Evolutionary conservation across 1,139 yeast species (phyloP).

Genomic region (Hanseniaspora gamundiae): DNA sequence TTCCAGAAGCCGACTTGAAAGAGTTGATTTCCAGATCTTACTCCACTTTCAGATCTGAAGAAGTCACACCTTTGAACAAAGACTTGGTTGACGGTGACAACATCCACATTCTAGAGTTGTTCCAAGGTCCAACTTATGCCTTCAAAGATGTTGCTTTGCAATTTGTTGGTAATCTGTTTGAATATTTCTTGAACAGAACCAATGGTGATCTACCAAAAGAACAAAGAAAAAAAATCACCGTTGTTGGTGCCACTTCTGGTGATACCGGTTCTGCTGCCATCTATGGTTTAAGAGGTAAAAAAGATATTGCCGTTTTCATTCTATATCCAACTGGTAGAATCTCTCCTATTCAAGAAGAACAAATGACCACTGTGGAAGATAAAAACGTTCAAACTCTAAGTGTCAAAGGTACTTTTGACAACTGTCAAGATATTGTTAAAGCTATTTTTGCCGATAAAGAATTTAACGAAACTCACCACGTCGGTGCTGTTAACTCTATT

Average conservation of each 20-base stretch:
- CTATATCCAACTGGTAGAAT: conserved; percentile 95
- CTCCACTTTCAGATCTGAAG: conserved; percentile 75
- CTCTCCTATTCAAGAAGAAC: conserved; percentile 95
- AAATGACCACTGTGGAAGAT: conserved; percentile 97
- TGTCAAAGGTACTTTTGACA: conserved; percentile 93
- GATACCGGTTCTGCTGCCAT: conserved; percentile 99
- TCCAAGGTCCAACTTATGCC: conserved; percentile 99
- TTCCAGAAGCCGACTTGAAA: conserved; percentile 56
- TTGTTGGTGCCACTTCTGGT: conserved; percentile 98
- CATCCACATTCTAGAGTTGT: conserved; percentile 73
- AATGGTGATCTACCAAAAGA: conserved; percentile 51
- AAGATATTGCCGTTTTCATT: conserved; percentile 91
- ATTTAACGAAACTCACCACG: conserved; percentile 79
- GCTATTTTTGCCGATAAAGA: conserved; percentile 81
- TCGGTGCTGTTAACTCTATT: conserved; percentile 96
- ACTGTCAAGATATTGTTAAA: conserved; percentile 94
- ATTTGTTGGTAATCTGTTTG: conserved; percentile 92
- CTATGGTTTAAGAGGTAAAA: conserved; percentile 91
- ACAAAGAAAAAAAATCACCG: conserved; percentile 73
- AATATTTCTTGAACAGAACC: conserved; percentile 71
- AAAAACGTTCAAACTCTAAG: conserved; percentile 87
- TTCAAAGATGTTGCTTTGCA: conserved; percentile 97
- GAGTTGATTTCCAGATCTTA: conserved; percentile 58
- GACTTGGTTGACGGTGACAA: conserved; percentile 41
- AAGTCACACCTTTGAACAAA: conserved; percentile 71